Conservation (phyloP, 2,329 filamentous ascomycete species). For the Onygenales sp. region DNA sequence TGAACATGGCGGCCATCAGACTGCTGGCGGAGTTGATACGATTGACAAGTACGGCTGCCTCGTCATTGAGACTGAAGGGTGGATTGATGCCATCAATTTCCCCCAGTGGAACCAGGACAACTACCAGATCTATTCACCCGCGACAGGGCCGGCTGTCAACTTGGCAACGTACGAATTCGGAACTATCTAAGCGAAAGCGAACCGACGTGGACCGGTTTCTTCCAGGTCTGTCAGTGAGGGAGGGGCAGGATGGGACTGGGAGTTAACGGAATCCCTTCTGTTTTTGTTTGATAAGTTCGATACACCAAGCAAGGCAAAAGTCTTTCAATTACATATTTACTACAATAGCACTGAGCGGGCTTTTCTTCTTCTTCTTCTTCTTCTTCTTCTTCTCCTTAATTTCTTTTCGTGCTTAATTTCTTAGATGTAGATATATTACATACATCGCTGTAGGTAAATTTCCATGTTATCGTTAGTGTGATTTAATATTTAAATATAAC, state of each 20-base stretch:
- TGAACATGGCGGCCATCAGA: conserved; percentile 5
- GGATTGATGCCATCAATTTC: conserved; percentile 88
- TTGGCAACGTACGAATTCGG: conserved; percentile 37
- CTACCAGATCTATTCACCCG: conserved; percentile 33
- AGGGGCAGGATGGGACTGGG: not conserved
- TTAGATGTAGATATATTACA: no score
- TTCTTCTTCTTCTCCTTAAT: no score
- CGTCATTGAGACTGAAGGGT: conserved; percentile 87
- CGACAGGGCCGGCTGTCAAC: conserved; percentile 31
- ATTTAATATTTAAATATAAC: no score
- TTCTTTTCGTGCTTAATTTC: no score
- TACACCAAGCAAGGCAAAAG: not conserved
- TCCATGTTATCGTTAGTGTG: no score
- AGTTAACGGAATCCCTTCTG: not conserved
- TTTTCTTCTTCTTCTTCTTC: no score
- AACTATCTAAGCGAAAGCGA: conserved; percentile 19
- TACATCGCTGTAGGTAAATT: no score
- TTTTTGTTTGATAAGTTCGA: not conserved
- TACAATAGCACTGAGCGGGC: not conserved
- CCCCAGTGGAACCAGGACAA: conserved; percentile 66
- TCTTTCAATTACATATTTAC: not conserved
- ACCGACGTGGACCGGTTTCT: not conserved
- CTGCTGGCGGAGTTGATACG: conserved; percentile 38
- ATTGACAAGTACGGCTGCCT: conserved; percentile 67
- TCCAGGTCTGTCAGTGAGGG: not conserved